These are phyloP conservation scores for Kregervanrija fluxuum DNA, from an alignment of 805 yeast species.

Conservation along the genomic window DNA sequence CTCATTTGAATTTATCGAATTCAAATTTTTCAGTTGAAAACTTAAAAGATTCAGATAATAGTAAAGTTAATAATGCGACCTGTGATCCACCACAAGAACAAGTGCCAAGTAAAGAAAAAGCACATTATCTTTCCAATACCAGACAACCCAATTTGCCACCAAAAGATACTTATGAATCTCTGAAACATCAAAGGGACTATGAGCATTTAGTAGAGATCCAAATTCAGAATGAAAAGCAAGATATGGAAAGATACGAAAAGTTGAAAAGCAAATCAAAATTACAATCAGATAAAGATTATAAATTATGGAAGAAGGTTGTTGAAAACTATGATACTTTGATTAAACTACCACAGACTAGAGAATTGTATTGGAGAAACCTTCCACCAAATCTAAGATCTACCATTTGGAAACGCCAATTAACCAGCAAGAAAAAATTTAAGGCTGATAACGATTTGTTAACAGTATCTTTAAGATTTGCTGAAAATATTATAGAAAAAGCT, in stretches of 20 bases:
- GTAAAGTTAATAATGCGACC: not conserved
- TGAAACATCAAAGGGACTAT: constrained; percentile 48
- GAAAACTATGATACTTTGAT: constrained; percentile 30
- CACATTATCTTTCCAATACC: constrained; percentile 36
- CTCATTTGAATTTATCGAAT: constrained; percentile 7
- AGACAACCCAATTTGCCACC: constrained; percentile 66
- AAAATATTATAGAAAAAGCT: constrained; percentile 19
- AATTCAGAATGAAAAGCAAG: constrained; percentile 30
- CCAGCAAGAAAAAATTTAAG: constrained; percentile 26
- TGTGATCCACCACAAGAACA: not conserved
- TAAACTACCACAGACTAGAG: constrained; percentile 35
- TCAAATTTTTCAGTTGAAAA: constrained; percentile 1
- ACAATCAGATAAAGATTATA: constrained; percentile 31
- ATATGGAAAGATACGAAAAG: constrained; percentile 25
- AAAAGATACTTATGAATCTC: constrained; percentile 44
- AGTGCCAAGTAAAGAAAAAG: constrained; percentile 13
- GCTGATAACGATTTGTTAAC: constrained; percentile 9
- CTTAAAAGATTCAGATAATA: not conserved
- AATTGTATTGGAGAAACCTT: constrained; percentile 56
- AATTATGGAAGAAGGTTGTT: constrained; percentile 36
- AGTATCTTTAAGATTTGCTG: constrained; percentile 13
- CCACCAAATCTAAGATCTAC: constrained; percentile 36
- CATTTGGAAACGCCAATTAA: constrained; percentile 46
- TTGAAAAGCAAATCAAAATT: constrained; percentile 27
- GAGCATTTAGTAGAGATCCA: constrained; percentile 37